Conservation (phyloP, 2,329 filamentous ascomycete genomes). For the Penicillium italicum region DNA sequence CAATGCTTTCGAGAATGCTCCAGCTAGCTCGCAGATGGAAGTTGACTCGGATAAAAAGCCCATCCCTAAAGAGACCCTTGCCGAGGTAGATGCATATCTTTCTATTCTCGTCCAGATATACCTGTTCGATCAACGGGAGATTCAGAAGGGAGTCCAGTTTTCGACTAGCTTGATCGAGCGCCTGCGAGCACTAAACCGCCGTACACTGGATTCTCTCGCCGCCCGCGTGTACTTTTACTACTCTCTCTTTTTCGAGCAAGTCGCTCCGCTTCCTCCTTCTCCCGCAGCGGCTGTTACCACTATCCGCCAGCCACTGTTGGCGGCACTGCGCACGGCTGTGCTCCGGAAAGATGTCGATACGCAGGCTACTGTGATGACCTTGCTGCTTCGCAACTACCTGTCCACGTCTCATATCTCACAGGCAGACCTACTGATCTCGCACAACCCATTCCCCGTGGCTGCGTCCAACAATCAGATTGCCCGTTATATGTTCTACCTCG, state of each 20-base stretch:
- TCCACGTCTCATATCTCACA: constrained; percentile 94
- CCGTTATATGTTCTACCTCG: constrained; percentile 94
- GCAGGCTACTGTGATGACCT: constrained; percentile 92
- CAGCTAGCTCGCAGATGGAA: constrained; percentile 65
- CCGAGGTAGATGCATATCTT: constrained; percentile 85
- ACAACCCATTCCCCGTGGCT: constrained; percentile 90
- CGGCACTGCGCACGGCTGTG: constrained; percentile 89
- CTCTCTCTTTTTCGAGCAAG: constrained; percentile 89
- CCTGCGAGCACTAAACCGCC: constrained; percentile 84
- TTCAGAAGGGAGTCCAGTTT: constrained; percentile 76
- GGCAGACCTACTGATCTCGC: constrained; percentile 90
- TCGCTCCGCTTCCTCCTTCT: constrained; percentile 81
- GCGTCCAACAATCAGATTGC: constrained; percentile 98
- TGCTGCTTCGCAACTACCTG: constrained; percentile 93
- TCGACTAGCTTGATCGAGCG: constrained; percentile 78
- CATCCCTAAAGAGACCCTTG: constrained; percentile 68
- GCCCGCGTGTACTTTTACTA: constrained; percentile 99
- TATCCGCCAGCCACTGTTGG: constrained; percentile 79
- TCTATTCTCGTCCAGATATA: constrained; percentile 83
- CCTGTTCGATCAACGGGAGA: constrained; percentile 79
- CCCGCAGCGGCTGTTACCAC: constrained; percentile 81
- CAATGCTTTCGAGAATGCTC: constrained; percentile 59
- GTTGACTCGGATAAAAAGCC: constrained; percentile 65
- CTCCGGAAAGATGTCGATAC: constrained; percentile 94
- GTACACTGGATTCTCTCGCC: constrained; percentile 88